Percentiles rank a stretch among this genome's conserved stretches.
phyloP scores from a whole-genome alignment of 148 eudicot genomes.

The Polygonum maritimum region DNA sequence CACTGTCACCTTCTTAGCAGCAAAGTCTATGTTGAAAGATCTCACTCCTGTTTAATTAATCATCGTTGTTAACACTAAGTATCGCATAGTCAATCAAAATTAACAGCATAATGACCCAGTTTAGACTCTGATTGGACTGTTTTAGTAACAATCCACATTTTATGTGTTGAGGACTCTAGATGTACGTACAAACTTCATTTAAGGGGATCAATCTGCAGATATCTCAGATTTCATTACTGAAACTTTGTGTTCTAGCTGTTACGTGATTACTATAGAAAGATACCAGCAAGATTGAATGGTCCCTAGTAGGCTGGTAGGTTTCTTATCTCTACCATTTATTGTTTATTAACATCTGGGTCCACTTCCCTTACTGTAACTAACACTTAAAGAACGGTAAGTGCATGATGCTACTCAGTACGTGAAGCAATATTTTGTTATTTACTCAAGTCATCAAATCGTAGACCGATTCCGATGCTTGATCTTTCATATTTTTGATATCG shows the following conservation, averaged over 20 bases:
- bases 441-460: no score
- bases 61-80: not conserved
- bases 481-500: not conserved
- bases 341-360: not conserved
- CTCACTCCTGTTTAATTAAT: conserved; percentile 45
- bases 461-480: no score
- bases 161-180: no score
- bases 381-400: not conserved
- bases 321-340: not conserved
- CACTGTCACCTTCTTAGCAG: conserved; percentile 79
- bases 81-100: no score
- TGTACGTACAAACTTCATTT: no score
- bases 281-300: not conserved
- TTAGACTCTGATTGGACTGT: no score
- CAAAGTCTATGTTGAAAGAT: conserved; percentile 74
- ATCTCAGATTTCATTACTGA: not conserved
- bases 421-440: not conserved
- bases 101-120: no score
- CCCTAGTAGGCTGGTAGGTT: not conserved
- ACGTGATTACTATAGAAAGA: not conserved
- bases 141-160: no score
- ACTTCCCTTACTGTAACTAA: not conserved
- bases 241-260: not conserved
- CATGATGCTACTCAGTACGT: not conserved
- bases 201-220: no score